Evolutionary conservation across 192 early-diverging fungal species (phyloP), one percentile per base, ranked within the genome.

Genomic region (Backusella mclennaniae): DNA sequence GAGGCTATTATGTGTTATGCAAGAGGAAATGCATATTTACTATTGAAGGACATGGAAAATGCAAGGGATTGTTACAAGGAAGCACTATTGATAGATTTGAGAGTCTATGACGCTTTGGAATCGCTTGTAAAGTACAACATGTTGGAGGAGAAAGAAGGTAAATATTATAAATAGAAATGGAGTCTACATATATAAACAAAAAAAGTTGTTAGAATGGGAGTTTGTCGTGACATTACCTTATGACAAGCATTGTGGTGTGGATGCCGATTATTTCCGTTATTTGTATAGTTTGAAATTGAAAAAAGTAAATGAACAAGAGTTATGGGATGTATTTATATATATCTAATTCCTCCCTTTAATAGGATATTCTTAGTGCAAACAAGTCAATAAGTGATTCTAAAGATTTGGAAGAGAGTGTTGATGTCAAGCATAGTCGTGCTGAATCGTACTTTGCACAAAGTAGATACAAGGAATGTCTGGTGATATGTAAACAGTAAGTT

Each of bases 41-140:
- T 87, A 38, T 68, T 85, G 36, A 80, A 84, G 26, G 84, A 91
- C 71, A 73, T 83, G 44, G 84, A 80, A 1, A 69, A 79, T 21
- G 93, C 92, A 12, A 88, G 89, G 41, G 83, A 87, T 6, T 84
- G 84, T 73, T 92, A 88, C 67, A 89, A 90, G 53, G 84, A 89
- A 71, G 89, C 93, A 33, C 74, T 95, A 5, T 42, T 59, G 15
- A 71, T 89, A 0, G 93, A 95, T 79, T 84, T 91, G 19, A 86
- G 88, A 42, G 92, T 90, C 70, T 85, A 85, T 69, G 91, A 94
- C 87, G 90, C 92, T 5, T 81, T 90, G 46, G 75, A 93, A 35
- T 82, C 79, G 38, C 75, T 94, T 44, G 63, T 90, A 0, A 80
- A 80, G 9, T 83, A 89, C 75, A 84, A 90, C 68, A 87, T 93